phyloP scores from a whole-genome alignment of 768 basidiomycete species.

The Lentinula raphanica region DNA sequence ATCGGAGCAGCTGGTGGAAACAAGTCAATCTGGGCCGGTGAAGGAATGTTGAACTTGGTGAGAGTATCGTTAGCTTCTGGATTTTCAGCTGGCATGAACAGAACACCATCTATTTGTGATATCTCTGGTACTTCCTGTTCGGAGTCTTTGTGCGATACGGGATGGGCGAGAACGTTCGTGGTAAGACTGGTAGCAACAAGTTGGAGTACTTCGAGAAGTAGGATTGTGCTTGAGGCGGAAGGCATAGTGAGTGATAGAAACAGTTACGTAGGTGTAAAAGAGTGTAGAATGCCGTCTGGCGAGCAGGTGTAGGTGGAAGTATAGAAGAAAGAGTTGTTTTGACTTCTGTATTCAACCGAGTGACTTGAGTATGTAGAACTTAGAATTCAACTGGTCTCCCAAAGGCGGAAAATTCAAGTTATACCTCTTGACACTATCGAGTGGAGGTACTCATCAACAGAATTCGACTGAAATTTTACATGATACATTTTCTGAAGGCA shows the following conservation, averaged over 20 bases:
- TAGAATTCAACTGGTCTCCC: too few relatives aligned
- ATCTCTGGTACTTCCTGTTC: background rate
- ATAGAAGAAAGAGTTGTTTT: background rate
- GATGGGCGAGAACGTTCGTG: background rate
- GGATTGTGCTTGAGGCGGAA: background rate
- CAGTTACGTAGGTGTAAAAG: background rate
- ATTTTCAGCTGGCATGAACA: background rate
- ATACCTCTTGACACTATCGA: too few relatives aligned
- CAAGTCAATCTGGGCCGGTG: background rate
- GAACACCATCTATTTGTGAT: background rate
- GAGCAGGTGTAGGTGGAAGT: background rate
- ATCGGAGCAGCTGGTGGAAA: background rate
- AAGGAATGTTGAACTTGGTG: background rate
- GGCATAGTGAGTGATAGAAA: background rate
- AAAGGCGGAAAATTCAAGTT: too few relatives aligned
- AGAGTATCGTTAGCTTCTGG: background rate
- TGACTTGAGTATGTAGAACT: too few relatives aligned
- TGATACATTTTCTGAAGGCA: too few relatives aligned
- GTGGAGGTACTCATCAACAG: too few relatives aligned
- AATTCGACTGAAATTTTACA: too few relatives aligned
- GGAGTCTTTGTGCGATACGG: background rate
- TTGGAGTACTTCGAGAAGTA: background rate
- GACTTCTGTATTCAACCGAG: too few relatives aligned
- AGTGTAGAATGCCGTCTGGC: background rate
- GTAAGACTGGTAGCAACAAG: background rate